Conservation (phyloP, 106 monocot genomes). For the Gastrodia elata region DNA sequence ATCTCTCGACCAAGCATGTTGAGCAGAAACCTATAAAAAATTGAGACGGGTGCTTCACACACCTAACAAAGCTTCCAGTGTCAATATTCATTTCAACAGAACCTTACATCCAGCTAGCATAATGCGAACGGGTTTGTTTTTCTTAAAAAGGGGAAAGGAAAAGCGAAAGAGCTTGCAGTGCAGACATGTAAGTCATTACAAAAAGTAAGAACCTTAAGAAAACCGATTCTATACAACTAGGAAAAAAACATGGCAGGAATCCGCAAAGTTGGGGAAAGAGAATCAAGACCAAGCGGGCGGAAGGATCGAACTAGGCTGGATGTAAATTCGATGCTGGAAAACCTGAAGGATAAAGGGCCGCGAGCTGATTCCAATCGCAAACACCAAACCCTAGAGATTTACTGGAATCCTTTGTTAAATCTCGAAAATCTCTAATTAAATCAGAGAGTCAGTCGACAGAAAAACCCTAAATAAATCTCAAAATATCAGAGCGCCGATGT, state of each 20-base stretch:
- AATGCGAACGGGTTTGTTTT: too few species aligned
- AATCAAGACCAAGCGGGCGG: background rate
- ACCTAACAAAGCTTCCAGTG: conserved; percentile 28
- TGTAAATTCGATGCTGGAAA: background rate
- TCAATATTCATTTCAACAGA: conserved; percentile 30
- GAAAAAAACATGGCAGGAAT: background rate
- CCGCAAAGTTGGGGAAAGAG: background rate
- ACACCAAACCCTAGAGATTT: background rate
- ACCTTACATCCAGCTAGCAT: background rate
- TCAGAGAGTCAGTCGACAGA: background rate
- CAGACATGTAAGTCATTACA: background rate
- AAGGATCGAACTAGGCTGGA: background rate
- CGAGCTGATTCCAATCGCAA: background rate
- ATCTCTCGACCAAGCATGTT: conserved; percentile 60
- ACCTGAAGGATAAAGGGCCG: background rate
- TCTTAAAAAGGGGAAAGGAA: background rate
- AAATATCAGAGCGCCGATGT: too few species aligned
- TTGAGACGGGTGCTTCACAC: conserved; percentile 64
- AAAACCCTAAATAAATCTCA: background rate
- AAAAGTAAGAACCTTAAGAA: background rate
- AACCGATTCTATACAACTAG: background rate
- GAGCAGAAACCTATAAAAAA: conserved; percentile 79
- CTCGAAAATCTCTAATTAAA: too few species aligned
- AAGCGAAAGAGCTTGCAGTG: background rate
- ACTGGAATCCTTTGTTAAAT: background rate